Base-by-base conservation (phyloP, 2,329 filamentous ascomycete genomes). In the Dactylonectria estremocensis region DNA sequence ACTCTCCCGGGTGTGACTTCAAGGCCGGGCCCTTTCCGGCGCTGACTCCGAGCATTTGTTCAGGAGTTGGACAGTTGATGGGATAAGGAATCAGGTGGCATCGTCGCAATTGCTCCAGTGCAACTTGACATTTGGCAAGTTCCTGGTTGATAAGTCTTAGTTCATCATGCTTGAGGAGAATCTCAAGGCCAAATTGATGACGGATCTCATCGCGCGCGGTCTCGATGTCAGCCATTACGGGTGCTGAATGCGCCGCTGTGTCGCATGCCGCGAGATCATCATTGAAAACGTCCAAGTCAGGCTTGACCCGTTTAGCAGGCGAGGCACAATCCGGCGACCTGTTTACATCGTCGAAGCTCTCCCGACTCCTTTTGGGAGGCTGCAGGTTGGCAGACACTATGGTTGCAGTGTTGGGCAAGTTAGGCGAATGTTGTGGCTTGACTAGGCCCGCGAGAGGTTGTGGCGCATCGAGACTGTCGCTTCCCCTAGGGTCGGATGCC, bases 101-200 rank as follows among this genome's bases (percentile, higher is more conserved):
- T 68, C 96, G 91, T 74, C 96, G 93, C 70, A 99, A 86, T 83
- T 98, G 96, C 83, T 99, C 96, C 73, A 98, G 87, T 11, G 95
- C 94, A 71, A 95, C 86, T 83, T 98, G 95, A 78, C 95, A 98
- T 84, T 98, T 98, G 72, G 94, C 95, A 72, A 98, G 88, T 83
- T 98, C 96, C 82, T 97, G 95, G 78, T 98, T 94, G 80, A 98
- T 97, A 73, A 97, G 87, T 64, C 95, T 93, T 67, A 98, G 84
- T 84, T 99, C 96, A 77, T 96, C 91, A 82, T 99, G 96, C 86
- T 98, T 98, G 79, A 97, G 84, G 70, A 98, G 84, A 60, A 98
- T 95, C 83, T 98, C 95, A 72, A 96, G 89, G 77, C 95, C 93
- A 80, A 98, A 92, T 81, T 98, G 93, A 69, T 94, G 91, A 78